Conservation (phyloP, 352 stramenopile species). For the Pythium coloratum region DNA sequence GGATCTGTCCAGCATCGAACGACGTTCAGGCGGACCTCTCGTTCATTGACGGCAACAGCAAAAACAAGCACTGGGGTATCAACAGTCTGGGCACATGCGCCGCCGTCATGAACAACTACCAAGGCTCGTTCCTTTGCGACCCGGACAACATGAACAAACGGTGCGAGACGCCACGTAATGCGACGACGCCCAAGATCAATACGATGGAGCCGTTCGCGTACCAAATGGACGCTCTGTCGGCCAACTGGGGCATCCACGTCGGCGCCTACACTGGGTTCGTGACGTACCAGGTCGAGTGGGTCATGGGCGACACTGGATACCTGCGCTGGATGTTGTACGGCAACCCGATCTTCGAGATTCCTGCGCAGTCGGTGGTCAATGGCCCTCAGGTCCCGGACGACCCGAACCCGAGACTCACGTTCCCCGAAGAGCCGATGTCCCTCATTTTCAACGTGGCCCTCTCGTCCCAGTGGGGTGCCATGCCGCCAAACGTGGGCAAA, state of each 20-base stretch:
- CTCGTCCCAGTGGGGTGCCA: too few species aligned
- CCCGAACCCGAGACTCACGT: constrained; percentile 54
- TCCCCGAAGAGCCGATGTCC: constrained; percentile 24
- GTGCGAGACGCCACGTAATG: constrained; percentile 46
- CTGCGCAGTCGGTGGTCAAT: too few species aligned
- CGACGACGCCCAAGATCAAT: constrained; percentile 46
- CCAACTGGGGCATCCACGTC: constrained; percentile 68
- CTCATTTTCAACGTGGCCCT: too few species aligned
- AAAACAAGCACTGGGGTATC: constrained; percentile 28
- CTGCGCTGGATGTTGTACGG: constrained; percentile 70
- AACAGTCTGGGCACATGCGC: constrained; percentile 36
- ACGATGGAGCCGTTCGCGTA: constrained; percentile 70
- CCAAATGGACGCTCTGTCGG: constrained; percentile 77
- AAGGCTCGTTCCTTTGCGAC: constrained; percentile 34
- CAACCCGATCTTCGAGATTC: constrained; percentile 48
- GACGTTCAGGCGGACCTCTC: constrained; percentile 45
- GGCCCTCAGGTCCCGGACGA: constrained; percentile 10
- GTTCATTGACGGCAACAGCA: constrained; percentile 32
- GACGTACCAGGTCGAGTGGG: constrained; percentile 73
- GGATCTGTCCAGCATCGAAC: constrained; percentile 38
- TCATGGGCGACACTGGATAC: constrained; percentile 61
- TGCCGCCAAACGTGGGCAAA: too few species aligned
- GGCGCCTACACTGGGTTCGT: constrained; percentile 59
- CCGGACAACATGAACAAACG: constrained; percentile 34
- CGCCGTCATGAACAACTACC: constrained; percentile 33